Evolutionary conservation across 176 grass and related monocot genomes (phyloP), one percentile per base, ranked within the genome.

Genomic region (Oryza officinalis): DNA sequence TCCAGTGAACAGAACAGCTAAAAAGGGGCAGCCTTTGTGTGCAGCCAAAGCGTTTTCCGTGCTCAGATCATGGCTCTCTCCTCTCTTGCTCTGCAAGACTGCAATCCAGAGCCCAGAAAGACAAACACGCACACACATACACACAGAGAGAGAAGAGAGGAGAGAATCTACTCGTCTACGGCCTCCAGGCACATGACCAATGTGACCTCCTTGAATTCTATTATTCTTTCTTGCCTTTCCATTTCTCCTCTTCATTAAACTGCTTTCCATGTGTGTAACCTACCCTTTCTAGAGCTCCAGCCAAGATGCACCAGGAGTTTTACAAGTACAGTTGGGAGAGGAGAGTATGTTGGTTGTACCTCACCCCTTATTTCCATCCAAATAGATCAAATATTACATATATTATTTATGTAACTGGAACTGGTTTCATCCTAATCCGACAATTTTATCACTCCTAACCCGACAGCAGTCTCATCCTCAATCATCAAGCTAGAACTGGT

Each of bases 11-110:
- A 43, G 2, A 28, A 10, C 43, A 27, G 72, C 27, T 75, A 54
- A 80, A 80, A 32, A 49, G 77, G 40, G 17, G 38, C 26, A 64
- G 26, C 40, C 67, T 81, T 80, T 80, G 64, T 49, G 65, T 25
- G 65, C 31, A 17, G 78, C 78, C 65, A 3, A 71, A 78, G 74
- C 74, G 18, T 85, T 73, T 80, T 79, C 57, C 67, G 76, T 47
- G 40, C 27, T 61, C 10, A 80, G 68, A 45, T 61, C 47, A 15
- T 68, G 26, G 13, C 77, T 26, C 28, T n/a, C 46, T 57, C 54
- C 57, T 61, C 57, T 25, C 57, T 61, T 61, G 22, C 22, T 23
- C 57, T 61, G 57, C 40, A 41, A 41, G 40, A 10, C 40, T 41
- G 40, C 57, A 61, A 25, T 61, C 57, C 57, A 61, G 22, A 61